These are phyloP conservation scores for Plectosphaerella plurivora DNA, from an alignment of 2,329 filamentous ascomycete genomes.

Conservation along the genomic window DNA sequence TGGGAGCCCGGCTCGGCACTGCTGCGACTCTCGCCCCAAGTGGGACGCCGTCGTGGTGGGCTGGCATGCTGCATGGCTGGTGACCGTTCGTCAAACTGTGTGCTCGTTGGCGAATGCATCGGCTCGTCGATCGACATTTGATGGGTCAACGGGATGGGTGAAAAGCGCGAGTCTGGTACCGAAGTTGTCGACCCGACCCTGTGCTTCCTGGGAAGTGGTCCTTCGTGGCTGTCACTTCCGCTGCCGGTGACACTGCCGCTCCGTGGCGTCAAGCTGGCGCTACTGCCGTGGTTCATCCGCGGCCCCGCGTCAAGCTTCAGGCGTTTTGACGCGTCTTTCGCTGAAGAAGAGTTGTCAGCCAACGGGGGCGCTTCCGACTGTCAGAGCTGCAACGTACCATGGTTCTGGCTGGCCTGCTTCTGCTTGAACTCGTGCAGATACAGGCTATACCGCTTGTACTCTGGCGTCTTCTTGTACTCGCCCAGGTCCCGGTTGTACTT, in stretches of 20 bases:
- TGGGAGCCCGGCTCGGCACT: conserved; percentile 15
- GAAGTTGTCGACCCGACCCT: conserved; percentile 45
- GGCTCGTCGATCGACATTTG: conserved; percentile 36
- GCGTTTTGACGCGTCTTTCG: conserved; percentile 45
- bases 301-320: conserved; percentile 37
- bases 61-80: conserved; percentile 6
- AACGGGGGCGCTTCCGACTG: neutral
- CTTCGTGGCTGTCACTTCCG: conserved; percentile 42
- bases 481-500: conserved; percentile 68
- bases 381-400: conserved; percentile 37
- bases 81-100: conserved; percentile 22
- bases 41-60: conserved; percentile 8
- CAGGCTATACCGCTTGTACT: conserved; percentile 63
- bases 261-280: conserved; percentile 34
- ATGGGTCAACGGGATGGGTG: conserved; percentile 31
- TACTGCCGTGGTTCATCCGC: conserved; percentile 31
- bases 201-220: conserved; percentile 40
- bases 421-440: conserved; percentile 77
- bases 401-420: conserved; percentile 56
- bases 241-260: conserved; percentile 36
- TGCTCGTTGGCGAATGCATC: conserved; percentile 35
- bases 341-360: conserved; percentile 17
- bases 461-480: conserved; percentile 72
- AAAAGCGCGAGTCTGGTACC: conserved; percentile 38
- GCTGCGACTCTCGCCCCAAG: conserved; percentile 7